Conservation (phyloP, 768 basidiomycete genomes). For the Rhodocollybia butyracea region DNA sequence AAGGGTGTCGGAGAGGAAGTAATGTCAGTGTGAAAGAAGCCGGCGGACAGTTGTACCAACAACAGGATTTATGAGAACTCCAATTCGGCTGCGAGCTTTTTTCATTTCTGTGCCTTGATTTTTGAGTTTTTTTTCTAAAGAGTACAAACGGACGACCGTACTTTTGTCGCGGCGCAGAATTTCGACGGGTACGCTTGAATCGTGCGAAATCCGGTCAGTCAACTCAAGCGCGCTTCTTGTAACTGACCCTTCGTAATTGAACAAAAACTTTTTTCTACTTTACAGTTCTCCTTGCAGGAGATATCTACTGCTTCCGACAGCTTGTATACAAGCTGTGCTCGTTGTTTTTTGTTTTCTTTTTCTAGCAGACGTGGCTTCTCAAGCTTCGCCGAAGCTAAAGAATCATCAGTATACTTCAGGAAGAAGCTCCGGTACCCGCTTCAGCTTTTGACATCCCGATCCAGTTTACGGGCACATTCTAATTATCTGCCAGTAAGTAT, state of each 20-base stretch:
- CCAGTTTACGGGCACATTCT: not conserved
- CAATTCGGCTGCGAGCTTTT: slow-evolving; percentile 8
- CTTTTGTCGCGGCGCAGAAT: too few relatives aligned
- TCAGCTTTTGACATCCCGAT: slow-evolving; percentile 1
- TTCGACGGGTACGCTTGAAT: not conserved
- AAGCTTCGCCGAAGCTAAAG: not conserved
- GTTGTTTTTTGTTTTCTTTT: not conserved
- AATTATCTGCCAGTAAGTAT: not conserved
- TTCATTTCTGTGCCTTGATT: too few relatives aligned
- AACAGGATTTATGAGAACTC: not conserved
- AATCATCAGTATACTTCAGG: not conserved
- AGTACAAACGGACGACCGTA: too few relatives aligned
- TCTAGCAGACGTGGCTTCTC: not conserved
- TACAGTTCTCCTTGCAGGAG: too few relatives aligned
- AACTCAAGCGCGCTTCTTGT: too few relatives aligned
- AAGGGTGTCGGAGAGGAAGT: not conserved
- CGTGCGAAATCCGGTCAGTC: slow-evolving; percentile 1
- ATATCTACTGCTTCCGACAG: not conserved
- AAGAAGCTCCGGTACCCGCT: not conserved
- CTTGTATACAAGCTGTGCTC: not conserved
- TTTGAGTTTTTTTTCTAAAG: too few relatives aligned
- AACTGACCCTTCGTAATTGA: too few relatives aligned
- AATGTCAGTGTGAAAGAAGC: slow-evolving; percentile 5
- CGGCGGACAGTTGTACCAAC: not conserved
- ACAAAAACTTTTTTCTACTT: too few relatives aligned